phyloP scores from a whole-genome alignment of 352 stramenopile genomes.

The Hyaloperonospora brassicae region DNA sequence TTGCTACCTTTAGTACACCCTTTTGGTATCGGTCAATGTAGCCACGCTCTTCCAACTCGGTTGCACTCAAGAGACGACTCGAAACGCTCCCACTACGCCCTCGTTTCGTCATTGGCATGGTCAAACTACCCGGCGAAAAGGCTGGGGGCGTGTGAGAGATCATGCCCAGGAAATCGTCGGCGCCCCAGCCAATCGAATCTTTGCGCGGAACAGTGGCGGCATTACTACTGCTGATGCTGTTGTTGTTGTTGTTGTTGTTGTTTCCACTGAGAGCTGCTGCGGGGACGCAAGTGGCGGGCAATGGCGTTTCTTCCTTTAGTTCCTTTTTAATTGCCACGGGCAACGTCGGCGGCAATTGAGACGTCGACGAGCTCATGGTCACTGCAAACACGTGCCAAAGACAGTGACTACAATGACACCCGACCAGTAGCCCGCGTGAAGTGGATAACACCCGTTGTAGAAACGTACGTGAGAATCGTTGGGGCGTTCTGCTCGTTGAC shows the following conservation, averaged over 20 bases:
- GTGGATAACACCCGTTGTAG: neutral
- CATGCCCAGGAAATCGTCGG: conserved; percentile 82
- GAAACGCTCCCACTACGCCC: conserved; percentile 79
- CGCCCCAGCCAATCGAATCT: conserved; percentile 76
- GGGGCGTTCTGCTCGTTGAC: conserved; percentile 1
- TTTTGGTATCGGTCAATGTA: conserved; percentile 89
- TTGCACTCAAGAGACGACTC: conserved; percentile 78
- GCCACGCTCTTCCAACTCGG: conserved; percentile 84
- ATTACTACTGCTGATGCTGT: conserved; percentile 10
- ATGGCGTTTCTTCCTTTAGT: conserved; percentile 23
- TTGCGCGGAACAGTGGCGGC: conserved; percentile 47
- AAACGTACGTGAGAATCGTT: neutral
- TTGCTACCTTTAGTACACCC: conserved; percentile 77
- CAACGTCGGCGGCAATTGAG: conserved; percentile 51
- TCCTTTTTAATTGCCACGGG: conserved; percentile 70
- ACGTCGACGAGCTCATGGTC: conserved; percentile 41
- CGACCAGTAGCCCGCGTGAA: neutral
- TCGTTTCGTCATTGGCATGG: conserved; percentile 83
- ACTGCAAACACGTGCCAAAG: conserved; percentile 2
- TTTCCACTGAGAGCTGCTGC: too few species aligned
- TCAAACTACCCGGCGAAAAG: conserved; percentile 85
- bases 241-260: too few species aligned
- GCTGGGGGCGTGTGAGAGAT: conserved; percentile 86
- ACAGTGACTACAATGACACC: too few species aligned
- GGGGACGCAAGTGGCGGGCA: conserved; percentile 25